Evolutionary conservation across 306 rosid genomes (phyloP), one percentile per base, ranked within the genome.

Genomic region (Geum urbanum): DNA sequence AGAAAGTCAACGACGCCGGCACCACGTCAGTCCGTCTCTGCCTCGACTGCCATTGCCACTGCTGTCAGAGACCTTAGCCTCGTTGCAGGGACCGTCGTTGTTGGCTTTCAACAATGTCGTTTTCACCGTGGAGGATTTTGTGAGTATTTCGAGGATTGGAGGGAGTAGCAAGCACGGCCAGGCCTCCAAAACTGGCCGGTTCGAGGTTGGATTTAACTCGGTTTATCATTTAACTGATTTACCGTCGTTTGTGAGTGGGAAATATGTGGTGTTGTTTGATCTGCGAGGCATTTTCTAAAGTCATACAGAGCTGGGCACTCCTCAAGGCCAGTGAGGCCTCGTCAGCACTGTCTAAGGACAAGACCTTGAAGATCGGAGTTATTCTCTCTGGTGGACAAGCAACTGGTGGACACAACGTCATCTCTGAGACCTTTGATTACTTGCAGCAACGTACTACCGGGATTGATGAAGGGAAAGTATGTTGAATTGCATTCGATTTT

Each of bases 1-100:
- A 92, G 83, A 92, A 92, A 88, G 98, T 97, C 45, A 97, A 92
- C 39, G 98, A 92, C 63, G 98, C 98, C n/a, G 98, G 97, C 63
- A 96, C 98, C 53, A 90, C 96, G 77, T 74, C 75, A 64, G 90
- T 92, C 4, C 76, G 90, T 32, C 89, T 92, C 55, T 92, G 98
- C 72, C 89, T 92, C 24, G 98, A 92, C 80, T 87, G 86, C 40
- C 81, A 97, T 27, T 63, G 72, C 67, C 98, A 92, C 75, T 92
- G 35, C 79, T 92, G 9, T 85, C 98, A 1, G 68, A 53, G 48
- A 70, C 91, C 27, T 66, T 92, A 43, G 81, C 96, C 12, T 96
- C 84, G 81, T 92, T 95, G 92, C 98, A 92, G 69, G 97, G 98
- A 2, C 91, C 98, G 2, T 82, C 98, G 37, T 88, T 92, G 7